Percentiles rank a stretch among this genome's conserved stretches.
Conservation (phyloP, 495 filamentous ascomycete species). For the Xylaria grammica region DNA sequence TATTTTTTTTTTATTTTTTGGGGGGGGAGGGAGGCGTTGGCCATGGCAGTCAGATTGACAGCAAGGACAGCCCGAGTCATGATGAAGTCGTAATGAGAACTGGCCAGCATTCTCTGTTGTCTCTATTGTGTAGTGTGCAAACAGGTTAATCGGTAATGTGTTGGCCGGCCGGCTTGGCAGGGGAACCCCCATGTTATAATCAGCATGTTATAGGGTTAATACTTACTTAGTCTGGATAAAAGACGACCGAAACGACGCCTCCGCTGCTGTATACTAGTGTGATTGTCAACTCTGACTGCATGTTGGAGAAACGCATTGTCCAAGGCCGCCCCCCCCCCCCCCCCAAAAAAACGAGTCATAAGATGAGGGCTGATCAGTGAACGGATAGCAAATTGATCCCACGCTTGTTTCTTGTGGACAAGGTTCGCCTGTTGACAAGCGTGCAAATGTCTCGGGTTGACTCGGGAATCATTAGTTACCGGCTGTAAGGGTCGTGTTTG, state of each 20-base stretch:
- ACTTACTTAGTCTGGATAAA: no score
- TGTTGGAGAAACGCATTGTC: conserved; percentile 9
- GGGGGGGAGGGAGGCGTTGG: background rate
- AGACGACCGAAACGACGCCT: background rate
- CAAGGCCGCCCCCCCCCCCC: no score
- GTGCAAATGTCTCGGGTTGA: background rate
- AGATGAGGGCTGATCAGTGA: background rate
- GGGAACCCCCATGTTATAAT: background rate
- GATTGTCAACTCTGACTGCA: background rate
- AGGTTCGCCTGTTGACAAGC: background rate
- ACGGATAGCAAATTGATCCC: no score
- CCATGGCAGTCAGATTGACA: background rate
- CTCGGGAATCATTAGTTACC: background rate
- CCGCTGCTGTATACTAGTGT: background rate
- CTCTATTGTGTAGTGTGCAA: no score
- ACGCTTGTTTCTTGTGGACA: background rate
- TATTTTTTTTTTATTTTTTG: background rate
- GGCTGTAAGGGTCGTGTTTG: background rate
- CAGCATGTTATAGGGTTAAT: no score
- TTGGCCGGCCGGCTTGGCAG: conserved; percentile 4
- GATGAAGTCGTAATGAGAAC: background rate
- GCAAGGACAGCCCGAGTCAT: background rate
- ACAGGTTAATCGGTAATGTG: background rate
- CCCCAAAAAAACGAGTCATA: background rate
- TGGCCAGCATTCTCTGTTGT: no score